Conservation (phyloP, 805 yeast species). For the Kazachstania martiniae region DNA sequence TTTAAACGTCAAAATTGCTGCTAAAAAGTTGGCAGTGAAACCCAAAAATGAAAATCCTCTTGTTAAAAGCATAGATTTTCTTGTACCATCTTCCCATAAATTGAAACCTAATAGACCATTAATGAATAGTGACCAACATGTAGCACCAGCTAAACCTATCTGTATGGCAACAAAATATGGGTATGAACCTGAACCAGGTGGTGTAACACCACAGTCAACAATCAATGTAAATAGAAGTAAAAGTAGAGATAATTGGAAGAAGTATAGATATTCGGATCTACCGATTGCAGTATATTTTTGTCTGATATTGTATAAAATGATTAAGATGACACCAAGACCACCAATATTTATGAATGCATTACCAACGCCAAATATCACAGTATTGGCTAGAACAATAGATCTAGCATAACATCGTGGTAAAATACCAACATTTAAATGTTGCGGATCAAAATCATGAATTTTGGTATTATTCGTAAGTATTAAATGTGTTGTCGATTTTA, state of each 20-base stretch:
- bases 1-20: constrained; percentile 64
- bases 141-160: constrained; percentile 59
- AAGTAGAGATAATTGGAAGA: constrained; percentile 49
- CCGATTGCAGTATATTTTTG: constrained; percentile 93
- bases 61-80: constrained; percentile 45
- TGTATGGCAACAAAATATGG: constrained; percentile 80
- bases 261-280: constrained; percentile 70
- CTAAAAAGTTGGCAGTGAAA: constrained; percentile 55
- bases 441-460: constrained; percentile 13
- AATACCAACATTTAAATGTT: constrained; percentile 43
- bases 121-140: constrained; percentile 56
- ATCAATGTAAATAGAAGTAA: constrained; percentile 57
- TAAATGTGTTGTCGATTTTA: constrained; percentile 39
- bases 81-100: constrained; percentile 91
- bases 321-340: constrained; percentile 48
- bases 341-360: constrained; percentile 79
- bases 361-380: constrained; percentile 82
- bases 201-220: constrained; percentile 87
- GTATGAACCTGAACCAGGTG: constrained; percentile 67
- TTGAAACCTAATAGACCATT: constrained; percentile 80
- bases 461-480: constrained; percentile 15
- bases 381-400: constrained; percentile 79
- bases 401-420: constrained; percentile 76
- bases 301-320: constrained; percentile 68
- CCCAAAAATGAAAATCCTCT: constrained; percentile 43